Evolutionary conservation across 805 yeast species (phyloP).

Genomic region (Pichia rugopelliculosa): DNA sequence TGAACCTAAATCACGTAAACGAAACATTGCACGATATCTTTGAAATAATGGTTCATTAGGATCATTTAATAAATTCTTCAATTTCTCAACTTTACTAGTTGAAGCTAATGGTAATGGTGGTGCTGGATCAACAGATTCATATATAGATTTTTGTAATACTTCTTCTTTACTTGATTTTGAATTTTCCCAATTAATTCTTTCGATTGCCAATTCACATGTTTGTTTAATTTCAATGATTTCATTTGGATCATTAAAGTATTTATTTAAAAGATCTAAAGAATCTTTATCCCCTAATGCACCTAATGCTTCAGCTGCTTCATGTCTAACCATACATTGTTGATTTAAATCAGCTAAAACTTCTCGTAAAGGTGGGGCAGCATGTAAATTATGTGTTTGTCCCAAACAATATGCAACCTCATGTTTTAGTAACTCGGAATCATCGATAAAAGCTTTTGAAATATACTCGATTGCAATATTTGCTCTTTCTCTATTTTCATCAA

Average conservation of each 20-base stretch:
- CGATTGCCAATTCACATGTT: slow-evolving; percentile 96
- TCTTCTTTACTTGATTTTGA: slow-evolving; percentile 61
- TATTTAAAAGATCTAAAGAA: slow-evolving; percentile 57
- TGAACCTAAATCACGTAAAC: slow-evolving; percentile 89
- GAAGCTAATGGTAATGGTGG: slow-evolving; percentile 76
- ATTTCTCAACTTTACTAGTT: slow-evolving; percentile 54
- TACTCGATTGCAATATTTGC: slow-evolving; percentile 70
- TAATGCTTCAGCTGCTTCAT: slow-evolving; percentile 98
- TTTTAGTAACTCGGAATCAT: slow-evolving; percentile 81
- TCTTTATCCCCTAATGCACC: slow-evolving; percentile 88
- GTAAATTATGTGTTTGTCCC: slow-evolving; percentile 85
- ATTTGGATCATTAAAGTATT: slow-evolving; percentile 65
- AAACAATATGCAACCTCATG: slow-evolving; percentile 97
- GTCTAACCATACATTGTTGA: slow-evolving; percentile 96
- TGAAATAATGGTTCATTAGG: slow-evolving; percentile 76
- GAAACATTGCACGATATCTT: slow-evolving; percentile 97
- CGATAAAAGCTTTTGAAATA: slow-evolving; percentile 77
- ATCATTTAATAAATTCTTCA: slow-evolving; percentile 65
- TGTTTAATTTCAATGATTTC: slow-evolving; percentile 77
- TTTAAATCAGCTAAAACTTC: slow-evolving; percentile 54
- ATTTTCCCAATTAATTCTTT: slow-evolving; percentile 88
- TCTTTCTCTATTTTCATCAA: slow-evolving; percentile 38
- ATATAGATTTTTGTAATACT: slow-evolving; percentile 64
- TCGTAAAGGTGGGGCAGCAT: slow-evolving; percentile 70
- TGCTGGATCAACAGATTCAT: slow-evolving; percentile 93